Percentiles rank a stretch among this genome's conserved stretches.
phyloP scores from a whole-genome alignment of 129 eudicot species.

The Flaveria linearis region DNA sequence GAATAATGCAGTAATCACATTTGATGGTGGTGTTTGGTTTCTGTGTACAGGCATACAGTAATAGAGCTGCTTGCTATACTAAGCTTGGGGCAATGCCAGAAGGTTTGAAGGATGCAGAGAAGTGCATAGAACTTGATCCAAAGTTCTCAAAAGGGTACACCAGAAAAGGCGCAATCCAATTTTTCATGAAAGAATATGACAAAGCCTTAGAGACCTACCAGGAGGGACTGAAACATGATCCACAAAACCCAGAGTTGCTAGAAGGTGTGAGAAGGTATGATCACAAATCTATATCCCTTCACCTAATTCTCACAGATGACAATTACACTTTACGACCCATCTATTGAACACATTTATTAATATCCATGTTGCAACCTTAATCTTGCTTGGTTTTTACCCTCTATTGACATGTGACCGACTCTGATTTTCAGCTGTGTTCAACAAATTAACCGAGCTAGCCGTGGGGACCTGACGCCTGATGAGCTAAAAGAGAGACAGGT shows the following conservation, averaged over 20 bases:
- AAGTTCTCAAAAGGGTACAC: slow-evolving; percentile 89
- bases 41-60: slow-evolving; percentile 67
- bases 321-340: neutral
- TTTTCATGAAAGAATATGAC: slow-evolving; percentile 96
- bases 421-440: slow-evolving; percentile 51
- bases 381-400: neutral
- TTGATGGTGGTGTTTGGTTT: slow-evolving; percentile 8
- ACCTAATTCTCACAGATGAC: neutral
- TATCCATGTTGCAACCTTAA: neutral
- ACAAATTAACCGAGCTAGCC: slow-evolving; percentile 88
- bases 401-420: neutral
- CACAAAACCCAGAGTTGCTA: slow-evolving; percentile 71
- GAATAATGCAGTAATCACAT: neutral
- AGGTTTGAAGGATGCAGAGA: slow-evolving; percentile 95
- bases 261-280: slow-evolving; percentile 86
- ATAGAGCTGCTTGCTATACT: slow-evolving; percentile 94
- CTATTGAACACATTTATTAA: neutral
- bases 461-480: slow-evolving; percentile 90
- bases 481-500: slow-evolving; percentile 99
- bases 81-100: slow-evolving; percentile 95
- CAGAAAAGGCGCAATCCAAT: slow-evolving; percentile 87
- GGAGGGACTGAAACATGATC: slow-evolving; percentile 83
- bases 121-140: slow-evolving; percentile 95
- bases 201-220: slow-evolving; percentile 94
- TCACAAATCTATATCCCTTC: neutral